phyloP scores from a whole-genome alignment of 2,329 filamentous ascomycete species.

The Claviceps africana region DNA sequence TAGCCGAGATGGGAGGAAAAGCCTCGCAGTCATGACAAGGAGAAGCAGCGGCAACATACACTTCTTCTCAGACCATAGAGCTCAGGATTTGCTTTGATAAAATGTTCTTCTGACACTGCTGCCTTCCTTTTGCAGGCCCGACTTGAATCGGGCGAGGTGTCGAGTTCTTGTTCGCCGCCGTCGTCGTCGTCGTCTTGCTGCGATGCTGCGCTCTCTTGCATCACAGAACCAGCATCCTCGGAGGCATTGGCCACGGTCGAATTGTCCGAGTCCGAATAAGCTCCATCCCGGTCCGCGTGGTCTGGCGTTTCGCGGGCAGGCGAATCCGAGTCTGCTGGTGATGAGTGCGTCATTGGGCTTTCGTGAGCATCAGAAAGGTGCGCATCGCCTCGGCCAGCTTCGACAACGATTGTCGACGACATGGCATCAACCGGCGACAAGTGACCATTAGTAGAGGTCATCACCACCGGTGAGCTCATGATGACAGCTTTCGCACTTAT shows the following conservation, averaged over 20 bases:
- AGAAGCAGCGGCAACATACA: constrained; percentile 39
- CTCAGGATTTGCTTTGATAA: constrained; percentile 82
- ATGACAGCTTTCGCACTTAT: constrained; percentile 47
- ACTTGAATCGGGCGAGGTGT: constrained; percentile 57
- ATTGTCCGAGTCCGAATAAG: constrained; percentile 31
- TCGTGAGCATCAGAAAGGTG: constrained; percentile 62
- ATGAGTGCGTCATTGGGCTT: constrained; percentile 33
- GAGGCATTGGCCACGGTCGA: constrained; percentile 42
- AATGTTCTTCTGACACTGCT: constrained; percentile 59
- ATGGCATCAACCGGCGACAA: constrained; percentile 38
- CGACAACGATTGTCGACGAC: constrained; percentile 24
- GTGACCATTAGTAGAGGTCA: constrained; percentile 53
- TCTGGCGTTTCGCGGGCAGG: constrained; percentile 27
- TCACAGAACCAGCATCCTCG: constrained; percentile 64
- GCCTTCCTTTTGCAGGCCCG: constrained; percentile 61
- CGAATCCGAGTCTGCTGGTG: constrained; percentile 26
- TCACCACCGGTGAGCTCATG: constrained; percentile 49
- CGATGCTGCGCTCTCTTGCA: constrained; percentile 43
- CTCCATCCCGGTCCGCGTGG: constrained; percentile 24
- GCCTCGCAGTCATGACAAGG: constrained; percentile 5
- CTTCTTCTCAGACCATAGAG: constrained; percentile 89
- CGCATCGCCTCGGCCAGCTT: constrained; percentile 38
- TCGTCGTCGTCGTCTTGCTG: constrained; percentile 33
- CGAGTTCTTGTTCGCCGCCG: constrained; percentile 37
- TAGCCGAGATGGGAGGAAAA: constrained; percentile 10